phyloP scores from a whole-genome alignment of 1,284 basidiomycete species.

The Caloboletus firmus region DNA sequence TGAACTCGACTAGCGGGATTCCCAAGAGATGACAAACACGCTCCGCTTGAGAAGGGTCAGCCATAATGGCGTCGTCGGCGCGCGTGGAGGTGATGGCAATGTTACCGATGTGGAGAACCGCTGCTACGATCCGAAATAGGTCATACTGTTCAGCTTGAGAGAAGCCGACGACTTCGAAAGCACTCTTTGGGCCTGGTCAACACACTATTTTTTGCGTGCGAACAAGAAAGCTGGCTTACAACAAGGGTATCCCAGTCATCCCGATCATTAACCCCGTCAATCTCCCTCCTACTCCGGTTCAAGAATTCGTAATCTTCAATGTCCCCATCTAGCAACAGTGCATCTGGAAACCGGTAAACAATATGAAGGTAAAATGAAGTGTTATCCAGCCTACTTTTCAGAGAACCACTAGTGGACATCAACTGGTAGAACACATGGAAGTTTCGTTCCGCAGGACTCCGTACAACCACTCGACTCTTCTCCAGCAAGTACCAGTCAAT shows the following conservation, averaged over 20 bases:
- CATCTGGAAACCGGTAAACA: slow-evolving; percentile 47
- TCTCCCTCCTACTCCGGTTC: slow-evolving; percentile 84
- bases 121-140: slow-evolving; percentile 92
- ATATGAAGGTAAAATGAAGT: background rate
- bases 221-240: slow-evolving; percentile 40
- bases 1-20: slow-evolving; percentile 88
- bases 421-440: slow-evolving; percentile 99
- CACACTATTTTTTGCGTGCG: background rate
- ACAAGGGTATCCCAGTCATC: slow-evolving; percentile 86
- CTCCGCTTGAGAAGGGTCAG: slow-evolving; percentile 80
- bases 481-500: slow-evolving; percentile 99
- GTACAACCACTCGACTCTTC: slow-evolving; percentile 93
- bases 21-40: slow-evolving; percentile 93
- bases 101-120: slow-evolving; percentile 95
- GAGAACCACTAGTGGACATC: slow-evolving; percentile 60
- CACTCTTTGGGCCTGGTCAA: slow-evolving; percentile 49
- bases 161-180: slow-evolving; percentile 88
- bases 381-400: slow-evolving; percentile 58
- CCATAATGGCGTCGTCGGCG: slow-evolving; percentile 87
- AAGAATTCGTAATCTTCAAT: slow-evolving; percentile 90
- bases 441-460: slow-evolving; percentile 85
- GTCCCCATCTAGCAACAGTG: slow-evolving; percentile 73
- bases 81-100: slow-evolving; percentile 82
- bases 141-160: slow-evolving; percentile 83
- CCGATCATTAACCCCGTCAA: slow-evolving; percentile 93